Evolutionary conservation across 805 yeast species (phyloP), one percentile per base, ranked within the genome.

Genomic region (Sugiyamaella chiloensis): DNA sequence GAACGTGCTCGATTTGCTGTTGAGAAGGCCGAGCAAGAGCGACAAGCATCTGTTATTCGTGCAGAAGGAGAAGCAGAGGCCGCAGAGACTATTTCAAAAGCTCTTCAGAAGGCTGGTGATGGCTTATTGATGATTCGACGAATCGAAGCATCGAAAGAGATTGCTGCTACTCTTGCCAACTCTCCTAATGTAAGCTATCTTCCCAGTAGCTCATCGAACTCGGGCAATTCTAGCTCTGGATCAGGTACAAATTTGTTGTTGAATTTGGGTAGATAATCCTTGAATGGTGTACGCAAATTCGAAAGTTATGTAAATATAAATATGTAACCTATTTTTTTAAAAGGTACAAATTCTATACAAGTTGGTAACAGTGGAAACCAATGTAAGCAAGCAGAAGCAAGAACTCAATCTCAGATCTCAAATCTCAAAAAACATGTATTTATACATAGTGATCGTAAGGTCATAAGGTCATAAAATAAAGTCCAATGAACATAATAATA

Each of bases 11-110:
- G 85, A 62, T 93, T 80, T 64, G 74, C 87, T 45, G 97, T 93
- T 47, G 97, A 90, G 64, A 85, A 85, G 65, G 98, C 98, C 6
- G 97, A 93, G 68, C 99, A 93, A 72, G 98, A 91, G 68, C 81
- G 96, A 65, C 90, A 85, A 67, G 99, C 98, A 1, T 74, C 87
- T 41, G 88, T 93, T 60, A 90, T 93, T 57, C 81, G 98, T 61
- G 99, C 99, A 24, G 99, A 93, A 70, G 99, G 98, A 71, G 99
- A 93, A 72, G 99, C 99, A 43, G 98, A 93, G 68, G 88, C 96
- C 50, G 99, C 99, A 2, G 98, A 93, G 52, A 82, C 82, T 52
- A 93, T 93, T 53, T 88, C 96, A 29, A 87, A 83, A 68, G 97
- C 98, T 3, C 78, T 93, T 56, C 80, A 83, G 46, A 90, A 89